Percentiles rank a stretch among this genome's conserved stretches.
These are phyloP conservation scores for Vairimorpha necatrix DNA, from an alignment of 371 early-diverging fungal genomes.

Conservation along the genomic window DNA sequence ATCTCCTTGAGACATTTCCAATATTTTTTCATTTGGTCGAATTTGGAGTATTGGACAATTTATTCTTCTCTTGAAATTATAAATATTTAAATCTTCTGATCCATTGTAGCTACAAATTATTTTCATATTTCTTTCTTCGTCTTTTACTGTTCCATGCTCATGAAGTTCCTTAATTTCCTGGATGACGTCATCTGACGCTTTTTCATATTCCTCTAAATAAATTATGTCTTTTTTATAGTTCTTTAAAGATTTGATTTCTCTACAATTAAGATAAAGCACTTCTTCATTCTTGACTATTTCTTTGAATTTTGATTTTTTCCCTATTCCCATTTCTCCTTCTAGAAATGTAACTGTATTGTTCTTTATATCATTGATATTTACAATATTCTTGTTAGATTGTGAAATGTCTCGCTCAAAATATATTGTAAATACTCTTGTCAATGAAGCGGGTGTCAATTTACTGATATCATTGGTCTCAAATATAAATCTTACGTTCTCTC, in stretches of 20 bases:
- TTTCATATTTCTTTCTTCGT: neutral
- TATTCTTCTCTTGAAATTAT: neutral
- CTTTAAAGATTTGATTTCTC: neutral
- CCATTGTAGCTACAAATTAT: constrained; percentile 11
- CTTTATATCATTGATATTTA: neutral
- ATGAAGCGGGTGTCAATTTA: constrained; percentile 92
- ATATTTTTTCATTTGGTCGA: neutral
- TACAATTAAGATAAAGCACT: neutral
- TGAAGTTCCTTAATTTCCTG: constrained; percentile 18
- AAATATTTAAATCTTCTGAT: neutral
- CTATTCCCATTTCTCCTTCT: constrained; percentile 10
- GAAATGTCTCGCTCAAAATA: constrained; percentile 74
- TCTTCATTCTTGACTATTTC: neutral
- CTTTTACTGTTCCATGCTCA: constrained; percentile 18
- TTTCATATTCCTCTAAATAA: constrained; percentile 32
- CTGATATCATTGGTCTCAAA: constrained; percentile 93
- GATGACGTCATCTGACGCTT: neutral
- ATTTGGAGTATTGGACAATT: neutral
- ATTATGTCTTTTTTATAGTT: neutral
- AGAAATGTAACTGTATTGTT: constrained; percentile 18
- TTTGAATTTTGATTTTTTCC: constrained; percentile 3
- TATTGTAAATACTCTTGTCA: constrained; percentile 96
- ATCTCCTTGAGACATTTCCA: neutral
- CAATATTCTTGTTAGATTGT: neutral
- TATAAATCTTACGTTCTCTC: constrained; percentile 88